phyloP scores from a whole-genome alignment of 2,329 filamentous ascomycete genomes.

The Alternaria arbusti region DNA sequence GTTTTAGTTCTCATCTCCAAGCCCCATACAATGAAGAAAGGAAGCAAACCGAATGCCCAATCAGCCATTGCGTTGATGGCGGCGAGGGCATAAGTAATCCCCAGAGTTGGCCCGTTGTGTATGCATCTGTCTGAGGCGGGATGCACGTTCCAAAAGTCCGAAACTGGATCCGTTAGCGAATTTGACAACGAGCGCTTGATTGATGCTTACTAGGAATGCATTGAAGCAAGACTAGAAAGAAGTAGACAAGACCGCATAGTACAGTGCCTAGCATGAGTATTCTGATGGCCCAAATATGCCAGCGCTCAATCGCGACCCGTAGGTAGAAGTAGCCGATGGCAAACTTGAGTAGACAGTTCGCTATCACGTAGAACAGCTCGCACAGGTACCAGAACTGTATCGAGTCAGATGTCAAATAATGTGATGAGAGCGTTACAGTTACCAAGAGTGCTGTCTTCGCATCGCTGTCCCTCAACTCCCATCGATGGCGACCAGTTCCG shows the following conservation, averaged over 20 bases:
- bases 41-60: constrained; percentile 43
- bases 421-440: not conserved
- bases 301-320: constrained; percentile 55
- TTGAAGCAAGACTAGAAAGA: constrained; percentile 60
- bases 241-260: constrained; percentile 56
- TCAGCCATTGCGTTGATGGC: constrained; percentile 41
- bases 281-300: constrained; percentile 57
- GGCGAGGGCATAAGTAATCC: constrained; percentile 54
- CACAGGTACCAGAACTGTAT: constrained; percentile 61
- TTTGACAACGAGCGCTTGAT: not conserved
- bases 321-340: constrained; percentile 62
- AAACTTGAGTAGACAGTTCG: constrained; percentile 57
- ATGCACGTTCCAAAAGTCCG: constrained; percentile 58
- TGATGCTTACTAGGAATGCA: constrained; percentile 52
- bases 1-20: constrained; percentile 61
- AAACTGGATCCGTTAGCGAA: constrained; percentile 33
- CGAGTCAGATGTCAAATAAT: constrained; percentile 14
- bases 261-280: constrained; percentile 55
- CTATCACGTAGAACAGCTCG: constrained; percentile 61
- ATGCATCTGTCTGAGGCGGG: constrained; percentile 52
- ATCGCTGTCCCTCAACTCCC: constrained; percentile 39
- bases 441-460: constrained; percentile 41
- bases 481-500: constrained; percentile 49
- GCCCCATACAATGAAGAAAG: constrained; percentile 60
- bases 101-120: constrained; percentile 55